Base-by-base conservation (phyloP, 169 alveolate genomes). In the Cryptosporidium baileyi region DNA sequence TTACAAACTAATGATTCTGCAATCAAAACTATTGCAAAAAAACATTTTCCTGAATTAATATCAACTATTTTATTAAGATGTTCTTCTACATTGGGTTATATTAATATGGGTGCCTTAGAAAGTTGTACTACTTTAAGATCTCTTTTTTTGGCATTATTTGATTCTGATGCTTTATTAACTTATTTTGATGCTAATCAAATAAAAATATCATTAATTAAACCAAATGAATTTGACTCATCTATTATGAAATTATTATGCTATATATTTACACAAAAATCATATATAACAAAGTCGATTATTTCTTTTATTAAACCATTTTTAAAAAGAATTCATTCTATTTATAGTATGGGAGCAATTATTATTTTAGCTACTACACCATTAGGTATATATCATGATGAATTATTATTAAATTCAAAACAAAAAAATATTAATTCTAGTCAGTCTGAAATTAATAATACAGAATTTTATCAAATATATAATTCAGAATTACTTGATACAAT, bases 61-160 rank as follows among this genome's bases (percentile, higher is more conserved):
- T 51, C 85, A 19, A 74, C 85, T 5, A 22, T 74, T 38, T 54
- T 74, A 19, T 36, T 74, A 24, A 74, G 85, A 57, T 74, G 85
- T 32, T 74, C 74, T 38, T 74, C 85, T 15, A 74, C 85, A 36
- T 22, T 74, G 85, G 85, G 85, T 15, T 74, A 57, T 54, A 74
- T 74, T 15, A 74, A 74, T 57, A 74, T 74, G 85, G 85, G 85
- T 15, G 85, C 85, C 15, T 19, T 74, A 59, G 85, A 74, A 51
- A 54, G 74, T 44, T 52, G 85, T 36, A 57, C 49, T 54, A 45
- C 85, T 22, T 22, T 74, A 40, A 74, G 85, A 41, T 74, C 85
- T 8, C 52, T 74, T 11, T 74, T 74, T 22, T 24, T 57, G 28
- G 85, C 85, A 4, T 74, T 57, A 19, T 22, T 36, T 40, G 85